A percentile compares a stretch with the other conserved stretches of the same genome.
These are phyloP conservation scores for Cucurbita pepo DNA, from an alignment of 306 rosid species.

Conservation along the genomic window DNA sequence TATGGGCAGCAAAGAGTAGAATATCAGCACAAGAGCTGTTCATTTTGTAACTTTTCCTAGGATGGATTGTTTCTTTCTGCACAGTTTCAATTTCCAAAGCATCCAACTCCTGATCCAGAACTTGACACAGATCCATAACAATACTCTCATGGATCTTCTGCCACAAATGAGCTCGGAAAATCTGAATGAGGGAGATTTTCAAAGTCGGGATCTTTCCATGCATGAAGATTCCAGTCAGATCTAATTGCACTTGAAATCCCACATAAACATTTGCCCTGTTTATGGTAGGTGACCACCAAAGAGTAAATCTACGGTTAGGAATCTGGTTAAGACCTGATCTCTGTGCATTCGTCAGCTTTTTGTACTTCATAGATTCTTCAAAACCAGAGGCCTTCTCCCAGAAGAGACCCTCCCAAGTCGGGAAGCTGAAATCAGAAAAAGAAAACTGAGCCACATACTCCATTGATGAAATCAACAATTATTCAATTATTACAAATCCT, in stretches of 20 bases:
- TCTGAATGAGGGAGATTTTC: slow-evolving; percentile 94
- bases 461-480: neutral
- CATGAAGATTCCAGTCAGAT: slow-evolving; percentile 97
- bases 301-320: slow-evolving; percentile 96
- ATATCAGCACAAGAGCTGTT: slow-evolving; percentile 97
- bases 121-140: slow-evolving; percentile 99
- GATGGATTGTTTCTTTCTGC: slow-evolving; percentile 98
- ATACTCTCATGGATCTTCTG: slow-evolving; percentile 99
- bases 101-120: slow-evolving; percentile 96
- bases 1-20: slow-evolving; percentile 96
- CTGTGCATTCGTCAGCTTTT: slow-evolving; percentile 97
- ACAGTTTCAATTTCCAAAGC: slow-evolving; percentile 98
- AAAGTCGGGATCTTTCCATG: slow-evolving; percentile 96
- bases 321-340: slow-evolving; percentile 99
- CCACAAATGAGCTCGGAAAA: slow-evolving; percentile 98
- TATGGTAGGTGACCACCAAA: slow-evolving; percentile 99
- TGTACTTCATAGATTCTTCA: slow-evolving; percentile 99
- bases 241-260: slow-evolving; percentile 98
- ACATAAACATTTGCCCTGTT: slow-evolving; percentile 97
- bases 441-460: neutral
- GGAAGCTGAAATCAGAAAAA: slow-evolving; percentile 44
- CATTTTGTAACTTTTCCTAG: slow-evolving; percentile 98
- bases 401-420: slow-evolving; percentile 98
- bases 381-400: slow-evolving; percentile 99
- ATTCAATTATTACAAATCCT: neutral